Evolutionary conservation across 129 eudicot species (phyloP).

Genomic region (Tagetes patula): DNA sequence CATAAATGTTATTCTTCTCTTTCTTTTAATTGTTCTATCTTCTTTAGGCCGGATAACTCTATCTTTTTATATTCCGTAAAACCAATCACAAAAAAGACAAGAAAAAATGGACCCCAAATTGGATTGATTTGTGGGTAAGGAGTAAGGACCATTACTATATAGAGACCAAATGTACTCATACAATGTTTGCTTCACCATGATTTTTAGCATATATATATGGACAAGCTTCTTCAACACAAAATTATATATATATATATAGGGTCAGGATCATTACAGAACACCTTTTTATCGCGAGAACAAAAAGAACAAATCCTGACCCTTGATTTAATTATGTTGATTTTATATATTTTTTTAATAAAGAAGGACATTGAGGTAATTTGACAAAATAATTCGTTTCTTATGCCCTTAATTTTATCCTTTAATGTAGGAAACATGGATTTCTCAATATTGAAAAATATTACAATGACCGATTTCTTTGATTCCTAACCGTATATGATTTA

Average conservation of each 20-base stretch:
- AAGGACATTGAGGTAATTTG: no score
- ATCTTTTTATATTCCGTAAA: constrained; percentile 31
- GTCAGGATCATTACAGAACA: no score
- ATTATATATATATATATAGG: background rate
- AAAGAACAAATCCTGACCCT: background rate
- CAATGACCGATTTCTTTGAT: no score
- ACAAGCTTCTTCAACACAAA: background rate
- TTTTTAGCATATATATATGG: constrained; percentile 13
- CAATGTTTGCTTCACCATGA: constrained; percentile 4
- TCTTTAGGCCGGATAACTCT: constrained; percentile 30
- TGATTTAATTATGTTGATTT: no score
- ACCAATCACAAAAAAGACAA: constrained; percentile 23
- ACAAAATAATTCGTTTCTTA: no score
- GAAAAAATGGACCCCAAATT: constrained; percentile 22
- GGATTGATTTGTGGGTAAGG: constrained; percentile 7
- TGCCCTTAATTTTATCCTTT: no score
- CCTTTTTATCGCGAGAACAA: no score
- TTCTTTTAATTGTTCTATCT: constrained; percentile 19
- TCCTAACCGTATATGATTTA: no score
- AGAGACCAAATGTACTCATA: constrained; percentile 4
- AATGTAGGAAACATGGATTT: no score
- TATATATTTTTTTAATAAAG: no score
- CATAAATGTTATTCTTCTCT: constrained; percentile 42
- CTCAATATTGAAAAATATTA: no score
- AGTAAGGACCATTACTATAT: constrained; percentile 28